A percentile compares a stretch with the other conserved stretches of the same genome.
These are phyloP conservation scores for sweet orange (Citrus sinensis) DNA, from an alignment of 345 rosid genomes.

Conservation along the genomic window DNA sequence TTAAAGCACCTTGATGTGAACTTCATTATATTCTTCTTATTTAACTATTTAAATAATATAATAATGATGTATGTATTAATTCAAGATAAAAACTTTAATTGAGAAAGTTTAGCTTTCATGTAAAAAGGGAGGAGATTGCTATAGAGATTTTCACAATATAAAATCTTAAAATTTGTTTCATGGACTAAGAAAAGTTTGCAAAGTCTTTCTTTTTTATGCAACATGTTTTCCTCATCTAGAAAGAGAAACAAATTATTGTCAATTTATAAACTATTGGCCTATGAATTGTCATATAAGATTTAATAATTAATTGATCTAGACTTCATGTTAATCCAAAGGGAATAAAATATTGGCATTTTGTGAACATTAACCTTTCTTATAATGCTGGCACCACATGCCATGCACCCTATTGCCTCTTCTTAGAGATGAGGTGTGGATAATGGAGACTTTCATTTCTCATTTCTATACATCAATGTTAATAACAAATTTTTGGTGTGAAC, in stretches of 20 bases:
- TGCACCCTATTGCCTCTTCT: background rate
- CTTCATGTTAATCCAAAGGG: background rate
- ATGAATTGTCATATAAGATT: background rate
- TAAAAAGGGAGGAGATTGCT: too few relatives aligned
- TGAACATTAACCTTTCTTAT: background rate
- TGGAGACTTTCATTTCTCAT: background rate
- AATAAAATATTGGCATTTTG: background rate
- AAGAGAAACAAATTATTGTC: background rate
- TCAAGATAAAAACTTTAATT: background rate
- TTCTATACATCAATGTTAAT: background rate
- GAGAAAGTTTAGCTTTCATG: background rate
- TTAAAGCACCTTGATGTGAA: too few relatives aligned
- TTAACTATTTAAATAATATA: too few relatives aligned
- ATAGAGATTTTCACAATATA: too few relatives aligned
- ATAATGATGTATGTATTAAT: too few relatives aligned
- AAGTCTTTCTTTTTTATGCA: background rate
- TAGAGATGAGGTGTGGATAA: background rate
- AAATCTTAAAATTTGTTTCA: background rate
- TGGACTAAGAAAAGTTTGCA: background rate
- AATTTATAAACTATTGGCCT: background rate
- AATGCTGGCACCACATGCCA: constrained; percentile 12
- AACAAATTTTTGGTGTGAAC: too few relatives aligned
- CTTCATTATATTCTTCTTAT: too few relatives aligned
- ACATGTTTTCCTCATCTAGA: background rate
- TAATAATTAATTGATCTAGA: background rate